phyloP scores from a whole-genome alignment of 129 eudicot genomes.

The Arctium minus region DNA sequence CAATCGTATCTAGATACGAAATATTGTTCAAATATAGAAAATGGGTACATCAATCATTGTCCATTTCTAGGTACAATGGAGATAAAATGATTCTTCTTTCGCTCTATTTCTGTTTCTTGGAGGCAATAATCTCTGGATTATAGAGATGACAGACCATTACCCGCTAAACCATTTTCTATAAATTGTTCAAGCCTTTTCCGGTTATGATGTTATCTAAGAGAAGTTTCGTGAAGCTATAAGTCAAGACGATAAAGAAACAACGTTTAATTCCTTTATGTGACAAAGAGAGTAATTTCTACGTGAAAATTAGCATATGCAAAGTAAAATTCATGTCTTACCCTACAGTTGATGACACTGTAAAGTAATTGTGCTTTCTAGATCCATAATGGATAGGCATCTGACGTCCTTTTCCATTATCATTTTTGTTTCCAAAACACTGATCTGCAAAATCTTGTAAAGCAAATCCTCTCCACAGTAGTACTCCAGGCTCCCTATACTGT shows the following conservation, averaged over 20 bases:
- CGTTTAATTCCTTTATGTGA: background rate
- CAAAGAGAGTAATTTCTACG: background rate
- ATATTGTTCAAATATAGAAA: too few species aligned
- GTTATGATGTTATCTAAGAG: background rate
- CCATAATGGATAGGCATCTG: constrained; percentile 97
- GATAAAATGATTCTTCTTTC: background rate
- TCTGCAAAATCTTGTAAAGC: constrained; percentile 84
- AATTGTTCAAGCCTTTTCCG: background rate
- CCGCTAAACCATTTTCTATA: background rate
- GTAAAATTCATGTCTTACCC: constrained; percentile 47
- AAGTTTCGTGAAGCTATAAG: background rate
- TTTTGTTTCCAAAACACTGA: constrained; percentile 73
- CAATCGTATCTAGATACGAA: too few species aligned
- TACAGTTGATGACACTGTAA: constrained; percentile 85
- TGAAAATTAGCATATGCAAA: background rate
- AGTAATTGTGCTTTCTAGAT: constrained; percentile 68
- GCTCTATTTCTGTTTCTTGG: too few species aligned
- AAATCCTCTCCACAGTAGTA: constrained; percentile 93
- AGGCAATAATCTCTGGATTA: too few species aligned
- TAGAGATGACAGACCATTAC: too few species aligned
- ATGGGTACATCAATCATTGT: too few species aligned
- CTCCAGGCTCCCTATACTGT: constrained; percentile 99
- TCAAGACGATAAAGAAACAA: background rate
- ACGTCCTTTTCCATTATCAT: constrained; percentile 83
- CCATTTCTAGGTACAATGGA: background rate